Base-by-base conservation (phyloP, 805 yeast genomes). In the Tetrapisispora phaffii region DNA sequence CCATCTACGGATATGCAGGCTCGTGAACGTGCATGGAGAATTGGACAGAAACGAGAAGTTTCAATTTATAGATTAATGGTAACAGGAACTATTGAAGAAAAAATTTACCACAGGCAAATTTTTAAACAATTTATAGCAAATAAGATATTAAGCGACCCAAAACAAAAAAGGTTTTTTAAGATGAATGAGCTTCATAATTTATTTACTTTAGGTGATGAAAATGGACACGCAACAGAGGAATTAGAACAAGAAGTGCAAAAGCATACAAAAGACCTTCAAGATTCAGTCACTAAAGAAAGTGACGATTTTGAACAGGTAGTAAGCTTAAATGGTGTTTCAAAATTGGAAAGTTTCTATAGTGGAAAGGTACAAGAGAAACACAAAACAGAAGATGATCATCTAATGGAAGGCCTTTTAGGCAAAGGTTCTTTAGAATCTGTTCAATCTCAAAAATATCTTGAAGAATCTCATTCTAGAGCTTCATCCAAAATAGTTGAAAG, bases 1-100 rank as follows among this genome's bases (percentile, higher is more conserved):
- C 98, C 98, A 0, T 87, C 96, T 1, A 93, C 97, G 0, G 98
- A 90, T 67, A 74, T 89, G 48, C 98, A 90, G 64, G 98, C 98
- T 0, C 72, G 97, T 48, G 98, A 90, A 61, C 68, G 98, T 41
- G 97, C 97, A 0, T 93, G 97, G 97, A 72, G 98, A 51, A 71
- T 90, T 50, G 98, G 98, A 1, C 98, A 90, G 62, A 89, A 84
- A 59, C 79, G 81, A 47, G 96, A 89, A 54, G 97, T 90, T 8
- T 78, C 88, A 7, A 89, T 90, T 31, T 93, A 90, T 55, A 68
- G 98, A 47, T 69, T 93, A 36, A 87, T 93, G 85, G 85, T 88
- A 37, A 87, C 96, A 1, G 97, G 97, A 0, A 79, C 96, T 0
- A 93, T 90, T 38, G 98, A 93, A 58, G 98, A 93, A 60, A 93